phyloP scores from a whole-genome alignment of 129 eudicot species.

The Tanacetum coccineum region DNA sequence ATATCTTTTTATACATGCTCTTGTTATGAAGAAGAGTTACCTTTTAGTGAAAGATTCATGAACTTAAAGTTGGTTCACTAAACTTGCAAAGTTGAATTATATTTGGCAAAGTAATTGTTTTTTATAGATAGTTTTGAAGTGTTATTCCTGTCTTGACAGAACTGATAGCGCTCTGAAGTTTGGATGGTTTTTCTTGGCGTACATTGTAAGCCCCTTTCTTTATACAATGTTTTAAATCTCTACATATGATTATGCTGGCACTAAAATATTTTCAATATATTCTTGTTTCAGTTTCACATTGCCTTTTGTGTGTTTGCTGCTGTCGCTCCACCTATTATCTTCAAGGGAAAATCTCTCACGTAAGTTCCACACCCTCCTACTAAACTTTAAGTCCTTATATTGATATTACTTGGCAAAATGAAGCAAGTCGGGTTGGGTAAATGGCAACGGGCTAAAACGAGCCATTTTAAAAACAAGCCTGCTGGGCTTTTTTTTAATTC shows the following conservation, averaged over 20 bases:
- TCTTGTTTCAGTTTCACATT: conserved; percentile 64
- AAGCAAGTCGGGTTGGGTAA: too few relatives aligned
- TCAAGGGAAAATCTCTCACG: conserved; percentile 89
- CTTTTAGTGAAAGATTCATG: too few relatives aligned
- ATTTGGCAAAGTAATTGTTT: background rate
- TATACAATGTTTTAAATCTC: background rate
- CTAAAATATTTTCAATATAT: background rate
- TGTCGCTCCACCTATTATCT: conserved; percentile 87
- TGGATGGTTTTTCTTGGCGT: conserved; percentile 90
- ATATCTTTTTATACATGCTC: too few relatives aligned
- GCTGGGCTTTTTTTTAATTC: too few relatives aligned
- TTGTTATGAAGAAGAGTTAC: too few relatives aligned
- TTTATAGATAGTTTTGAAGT: background rate
- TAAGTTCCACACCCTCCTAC: conserved; percentile 28
- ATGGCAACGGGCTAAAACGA: too few relatives aligned
- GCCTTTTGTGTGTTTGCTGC: conserved; percentile 83
- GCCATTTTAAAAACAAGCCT: too few relatives aligned
- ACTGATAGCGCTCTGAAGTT: conserved; percentile 88
- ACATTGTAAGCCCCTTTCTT: conserved; percentile 46
- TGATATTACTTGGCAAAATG: too few relatives aligned
- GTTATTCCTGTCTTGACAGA: conserved; percentile 38
- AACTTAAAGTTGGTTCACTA: background rate
- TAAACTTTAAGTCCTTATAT: background rate
- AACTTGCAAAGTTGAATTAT: background rate
- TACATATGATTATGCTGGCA: background rate